Evolutionary conservation across 2,329 filamentous ascomycete species (phyloP).

Genomic region (Fusarium sp.): DNA sequence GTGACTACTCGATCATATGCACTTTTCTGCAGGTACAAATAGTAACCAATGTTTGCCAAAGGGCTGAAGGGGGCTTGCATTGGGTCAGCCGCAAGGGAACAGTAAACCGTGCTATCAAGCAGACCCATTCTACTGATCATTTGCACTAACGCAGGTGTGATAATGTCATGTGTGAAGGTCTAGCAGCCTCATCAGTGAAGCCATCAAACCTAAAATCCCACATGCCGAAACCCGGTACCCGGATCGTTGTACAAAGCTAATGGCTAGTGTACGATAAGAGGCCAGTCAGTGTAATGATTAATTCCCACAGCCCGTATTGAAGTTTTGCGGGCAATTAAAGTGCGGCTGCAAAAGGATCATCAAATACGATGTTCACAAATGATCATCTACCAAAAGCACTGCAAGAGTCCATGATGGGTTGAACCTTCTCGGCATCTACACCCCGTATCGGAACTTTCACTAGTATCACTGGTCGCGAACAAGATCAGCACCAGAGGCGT

Average conservation of each 20-base stretch:
- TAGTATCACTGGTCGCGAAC: background rate
- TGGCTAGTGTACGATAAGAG: background rate
- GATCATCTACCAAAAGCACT: too few species aligned
- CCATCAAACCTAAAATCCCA: constrained; percentile 16
- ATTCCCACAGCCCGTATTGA: background rate
- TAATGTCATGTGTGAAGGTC: constrained; percentile 10
- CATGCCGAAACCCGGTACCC: background rate
- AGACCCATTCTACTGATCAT: background rate
- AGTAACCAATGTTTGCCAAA: background rate
- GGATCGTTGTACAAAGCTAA: background rate
- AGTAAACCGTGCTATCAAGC: background rate
- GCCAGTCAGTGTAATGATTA: background rate
- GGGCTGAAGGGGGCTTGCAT: background rate
- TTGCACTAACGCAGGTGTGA: background rate
- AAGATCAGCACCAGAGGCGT: background rate
- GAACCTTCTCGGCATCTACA: too few species aligned
- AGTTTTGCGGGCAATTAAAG: background rate
- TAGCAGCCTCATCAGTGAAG: constrained; percentile 5
- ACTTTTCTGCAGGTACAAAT: background rate
- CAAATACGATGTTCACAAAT: too few species aligned
- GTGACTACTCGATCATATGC: background rate
- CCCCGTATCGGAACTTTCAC: too few species aligned
- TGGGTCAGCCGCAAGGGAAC: background rate
- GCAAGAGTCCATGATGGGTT: too few species aligned
- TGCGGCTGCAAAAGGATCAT: background rate